Percentiles rank a stretch among this genome's conserved stretches.
Conservation (phyloP, 257 asterid genomes). For the Asclepias syriaca region DNA sequence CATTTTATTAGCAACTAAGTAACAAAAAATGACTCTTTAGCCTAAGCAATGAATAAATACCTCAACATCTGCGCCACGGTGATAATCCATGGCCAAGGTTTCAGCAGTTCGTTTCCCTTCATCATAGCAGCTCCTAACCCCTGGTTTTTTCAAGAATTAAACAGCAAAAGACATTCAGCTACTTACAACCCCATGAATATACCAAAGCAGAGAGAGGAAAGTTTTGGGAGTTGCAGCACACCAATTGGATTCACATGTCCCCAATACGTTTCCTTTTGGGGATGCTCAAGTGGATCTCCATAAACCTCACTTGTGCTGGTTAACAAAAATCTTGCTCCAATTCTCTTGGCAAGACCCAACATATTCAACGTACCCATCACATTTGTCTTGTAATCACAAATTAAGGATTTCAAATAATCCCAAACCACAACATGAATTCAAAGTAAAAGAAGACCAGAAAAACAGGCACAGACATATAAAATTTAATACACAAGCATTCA, state of each 20-base stretch:
- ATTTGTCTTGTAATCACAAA: conserved; percentile 20
- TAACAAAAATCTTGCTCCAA: conserved; percentile 26
- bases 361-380: conserved; percentile 25
- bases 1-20: not conserved
- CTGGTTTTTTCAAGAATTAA: conserved; percentile 10
- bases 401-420: conserved; percentile 10
- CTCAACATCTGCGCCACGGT: conserved; percentile 27
- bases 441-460: not conserved
- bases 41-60: not conserved
- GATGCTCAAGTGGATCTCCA: conserved; percentile 31
- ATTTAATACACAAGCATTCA: not conserved
- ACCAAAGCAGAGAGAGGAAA: not conserved
- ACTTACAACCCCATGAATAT: not conserved
- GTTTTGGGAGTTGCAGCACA: conserved; percentile 1
- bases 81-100: conserved; percentile 31
- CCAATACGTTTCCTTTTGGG: conserved; percentile 29
- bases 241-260: conserved; percentile 34
- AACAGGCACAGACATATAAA: not conserved
- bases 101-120: conserved; percentile 31
- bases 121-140: conserved; percentile 28
- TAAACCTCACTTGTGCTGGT: conserved; percentile 30
- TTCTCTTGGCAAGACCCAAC: conserved; percentile 29
- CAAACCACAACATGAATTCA: not conserved
- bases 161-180: not conserved
- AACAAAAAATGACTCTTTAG: not conserved